Percentiles rank a stretch among this genome's conserved stretches.
Conservation (phyloP, 345 rosid species). For the Populus alba region DNA sequence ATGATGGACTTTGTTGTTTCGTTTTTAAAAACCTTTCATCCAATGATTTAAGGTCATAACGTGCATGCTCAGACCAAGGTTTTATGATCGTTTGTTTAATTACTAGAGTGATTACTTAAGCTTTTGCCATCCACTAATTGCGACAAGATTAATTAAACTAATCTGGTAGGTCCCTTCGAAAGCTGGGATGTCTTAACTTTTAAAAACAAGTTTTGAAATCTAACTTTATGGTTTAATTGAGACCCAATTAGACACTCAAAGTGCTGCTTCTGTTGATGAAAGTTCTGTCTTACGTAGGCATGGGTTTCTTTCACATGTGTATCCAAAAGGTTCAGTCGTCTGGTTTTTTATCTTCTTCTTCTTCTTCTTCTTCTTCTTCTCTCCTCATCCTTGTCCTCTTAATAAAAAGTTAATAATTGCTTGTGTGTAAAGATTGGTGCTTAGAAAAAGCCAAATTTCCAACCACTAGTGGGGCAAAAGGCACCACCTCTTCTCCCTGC, state of each 20-base stretch:
- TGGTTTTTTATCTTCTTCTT: conserved; percentile 8
- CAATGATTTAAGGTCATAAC: not conserved
- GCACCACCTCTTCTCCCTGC: conserved; percentile 24
- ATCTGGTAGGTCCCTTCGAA: conserved; percentile 28
- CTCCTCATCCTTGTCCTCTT: not conserved
- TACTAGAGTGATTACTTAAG: not conserved
- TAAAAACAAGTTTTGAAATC: conserved; percentile 35
- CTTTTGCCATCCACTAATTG: conserved; percentile 10
- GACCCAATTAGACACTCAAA: conserved; percentile 4
- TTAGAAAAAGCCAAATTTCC: conserved; percentile 35
- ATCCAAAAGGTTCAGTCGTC: conserved; percentile 38
- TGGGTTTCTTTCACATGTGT: conserved; percentile 26
- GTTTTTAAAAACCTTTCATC: not conserved
- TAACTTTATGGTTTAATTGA: conserved; percentile 37
- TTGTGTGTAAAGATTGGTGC: conserved; percentile 47
- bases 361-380: conserved; percentile 4
- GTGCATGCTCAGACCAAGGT: not conserved
- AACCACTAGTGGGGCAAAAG: conserved; percentile 36
- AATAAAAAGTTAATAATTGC: conserved; percentile 33
- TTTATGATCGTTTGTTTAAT: not conserved
- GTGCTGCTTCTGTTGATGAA: conserved; percentile 14
- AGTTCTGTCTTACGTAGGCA: conserved; percentile 40
- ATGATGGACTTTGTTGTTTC: too few species aligned
- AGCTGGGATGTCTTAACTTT: conserved; percentile 40
- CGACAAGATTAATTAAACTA: conserved; percentile 5